Conservation (phyloP, 2,329 filamentous ascomycete genomes). For the Xylariaceae sp. region DNA sequence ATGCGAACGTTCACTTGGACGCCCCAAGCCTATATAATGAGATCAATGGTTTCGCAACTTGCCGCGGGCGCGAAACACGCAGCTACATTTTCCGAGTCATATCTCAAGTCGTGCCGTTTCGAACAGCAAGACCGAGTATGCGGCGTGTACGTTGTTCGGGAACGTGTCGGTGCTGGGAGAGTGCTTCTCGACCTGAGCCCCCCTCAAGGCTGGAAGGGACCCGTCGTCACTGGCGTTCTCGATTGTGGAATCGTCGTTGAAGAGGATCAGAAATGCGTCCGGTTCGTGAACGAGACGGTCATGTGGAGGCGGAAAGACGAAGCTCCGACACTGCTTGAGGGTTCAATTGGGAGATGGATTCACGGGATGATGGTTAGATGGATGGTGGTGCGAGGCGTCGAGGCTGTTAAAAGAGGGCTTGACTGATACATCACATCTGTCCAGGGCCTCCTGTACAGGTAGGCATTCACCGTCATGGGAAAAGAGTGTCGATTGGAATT, state of each 20-base stretch:
- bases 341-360: conserved; percentile 18
- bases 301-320: conserved; percentile 32
- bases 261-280: conserved; percentile 20
- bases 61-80: conserved; percentile 2
- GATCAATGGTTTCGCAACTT: conserved; percentile 11
- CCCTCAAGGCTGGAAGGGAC: conserved; percentile 22
- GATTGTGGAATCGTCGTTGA: conserved; percentile 31
- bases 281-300: conserved; percentile 36
- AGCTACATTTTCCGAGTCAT: conserved; percentile 9
- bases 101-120: conserved; percentile 19
- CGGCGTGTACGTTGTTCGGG: conserved; percentile 24
- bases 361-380: conserved; percentile 23
- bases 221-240: conserved; percentile 17
- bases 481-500: no score
- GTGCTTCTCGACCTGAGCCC: conserved; percentile 19
- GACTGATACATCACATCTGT: not conserved
- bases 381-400: conserved; percentile 24
- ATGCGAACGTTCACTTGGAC: conserved; percentile 23
- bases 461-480: no score
- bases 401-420: conserved; percentile 12
- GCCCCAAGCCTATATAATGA: conserved; percentile 23
- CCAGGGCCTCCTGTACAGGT: no score
- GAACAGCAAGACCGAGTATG: conserved; percentile 21
- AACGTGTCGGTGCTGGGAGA: conserved; percentile 3
- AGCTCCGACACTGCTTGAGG: conserved; percentile 21